Percentiles rank a stretch among this genome's conserved stretches.
Evolutionary conservation across 208 protist genomes (phyloP).

Genomic region (Herpetomonas samuelpessoai): DNA sequence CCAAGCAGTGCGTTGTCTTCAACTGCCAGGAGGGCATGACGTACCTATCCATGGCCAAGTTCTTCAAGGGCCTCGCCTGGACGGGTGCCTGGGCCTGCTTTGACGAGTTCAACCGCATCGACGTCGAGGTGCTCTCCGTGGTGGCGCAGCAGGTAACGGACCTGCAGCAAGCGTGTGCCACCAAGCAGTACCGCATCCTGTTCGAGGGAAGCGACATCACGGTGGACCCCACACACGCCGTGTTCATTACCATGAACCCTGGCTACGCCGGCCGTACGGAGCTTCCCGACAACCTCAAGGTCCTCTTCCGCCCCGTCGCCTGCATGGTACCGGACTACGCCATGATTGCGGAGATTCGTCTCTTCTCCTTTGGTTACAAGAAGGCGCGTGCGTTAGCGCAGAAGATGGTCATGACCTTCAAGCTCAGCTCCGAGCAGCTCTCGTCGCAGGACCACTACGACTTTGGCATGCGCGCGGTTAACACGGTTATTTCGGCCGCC

Average conservation of each 20-base stretch:
- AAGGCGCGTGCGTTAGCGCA: constrained; percentile 92
- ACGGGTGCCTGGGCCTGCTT: constrained; percentile 98
- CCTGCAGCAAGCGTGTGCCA: constrained; percentile 93
- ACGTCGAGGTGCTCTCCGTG: constrained; percentile 97
- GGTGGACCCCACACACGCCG: constrained; percentile 93
- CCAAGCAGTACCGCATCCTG: constrained; percentile 91
- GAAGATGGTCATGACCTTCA: constrained; percentile 98
- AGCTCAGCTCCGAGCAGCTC: constrained; percentile 98
- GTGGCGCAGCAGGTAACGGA: constrained; percentile 96
- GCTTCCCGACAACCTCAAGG: constrained; percentile 98
- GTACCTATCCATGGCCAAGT: constrained; percentile 96
- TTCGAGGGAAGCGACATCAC: constrained; percentile 95
- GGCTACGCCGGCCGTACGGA: constrained; percentile 98
- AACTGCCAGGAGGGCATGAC: constrained; percentile 98
- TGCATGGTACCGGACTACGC: constrained; percentile 99
- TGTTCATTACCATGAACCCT: constrained; percentile 99
- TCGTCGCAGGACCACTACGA: constrained; percentile 99
- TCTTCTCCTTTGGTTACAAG: constrained; percentile 98
- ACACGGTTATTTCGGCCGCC: constrained; percentile 98
- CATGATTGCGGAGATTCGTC: constrained; percentile 98
- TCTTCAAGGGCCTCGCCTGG: constrained; percentile 97
- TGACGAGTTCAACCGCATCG: constrained; percentile 99
- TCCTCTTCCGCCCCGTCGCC: constrained; percentile 97
- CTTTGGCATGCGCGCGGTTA: constrained; percentile 99
- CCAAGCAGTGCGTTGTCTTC: constrained; percentile 98